A percentile compares a stretch with the other conserved stretches of the same genome.
Conservation (phyloP, 2,329 filamentous ascomycete genomes). For the Cladosporium oxysporum region DNA sequence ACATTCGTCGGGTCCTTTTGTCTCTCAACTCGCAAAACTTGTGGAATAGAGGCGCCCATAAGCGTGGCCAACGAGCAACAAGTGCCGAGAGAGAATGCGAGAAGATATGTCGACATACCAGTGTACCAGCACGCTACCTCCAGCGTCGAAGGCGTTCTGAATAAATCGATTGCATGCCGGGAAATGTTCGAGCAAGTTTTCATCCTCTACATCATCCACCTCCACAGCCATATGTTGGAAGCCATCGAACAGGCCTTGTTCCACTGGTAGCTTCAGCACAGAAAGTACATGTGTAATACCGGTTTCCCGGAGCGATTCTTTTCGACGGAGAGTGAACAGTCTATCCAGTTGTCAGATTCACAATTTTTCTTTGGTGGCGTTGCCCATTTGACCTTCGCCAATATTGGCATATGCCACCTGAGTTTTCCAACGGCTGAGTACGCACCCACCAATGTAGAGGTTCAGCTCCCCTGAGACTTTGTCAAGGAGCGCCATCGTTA, state of each 20-base stretch:
- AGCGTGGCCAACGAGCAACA: not conserved
- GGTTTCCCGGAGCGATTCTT: constrained; percentile 67
- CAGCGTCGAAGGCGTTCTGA: constrained; percentile 66
- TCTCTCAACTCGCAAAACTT: not conserved
- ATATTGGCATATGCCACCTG: not conserved
- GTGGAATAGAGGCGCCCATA: not conserved
- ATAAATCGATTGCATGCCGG: constrained; percentile 72
- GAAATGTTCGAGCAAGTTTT: constrained; percentile 81
- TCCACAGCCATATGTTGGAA: constrained; percentile 78
- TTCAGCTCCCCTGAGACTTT: constrained; percentile 68
- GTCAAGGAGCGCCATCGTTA: constrained; percentile 61
- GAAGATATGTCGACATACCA: constrained; percentile 36
- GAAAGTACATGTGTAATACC: constrained; percentile 92
- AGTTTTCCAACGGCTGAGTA: constrained; percentile 18
- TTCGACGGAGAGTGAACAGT: constrained; percentile 75
- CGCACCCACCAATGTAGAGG: constrained; percentile 78
- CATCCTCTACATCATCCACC: constrained; percentile 87
- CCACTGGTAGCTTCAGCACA: constrained; percentile 65
- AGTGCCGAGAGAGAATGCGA: no score
- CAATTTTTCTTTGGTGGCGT: constrained; percentile 20
- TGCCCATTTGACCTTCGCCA: constrained; percentile 24
- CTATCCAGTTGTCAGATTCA: constrained; percentile 50
- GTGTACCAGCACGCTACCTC: constrained; percentile 67
- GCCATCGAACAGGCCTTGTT: constrained; percentile 56
- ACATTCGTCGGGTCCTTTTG: no score